Base-by-base conservation (phyloP, 164 flowering plant species). In the Cinnamomum chago region DNA sequence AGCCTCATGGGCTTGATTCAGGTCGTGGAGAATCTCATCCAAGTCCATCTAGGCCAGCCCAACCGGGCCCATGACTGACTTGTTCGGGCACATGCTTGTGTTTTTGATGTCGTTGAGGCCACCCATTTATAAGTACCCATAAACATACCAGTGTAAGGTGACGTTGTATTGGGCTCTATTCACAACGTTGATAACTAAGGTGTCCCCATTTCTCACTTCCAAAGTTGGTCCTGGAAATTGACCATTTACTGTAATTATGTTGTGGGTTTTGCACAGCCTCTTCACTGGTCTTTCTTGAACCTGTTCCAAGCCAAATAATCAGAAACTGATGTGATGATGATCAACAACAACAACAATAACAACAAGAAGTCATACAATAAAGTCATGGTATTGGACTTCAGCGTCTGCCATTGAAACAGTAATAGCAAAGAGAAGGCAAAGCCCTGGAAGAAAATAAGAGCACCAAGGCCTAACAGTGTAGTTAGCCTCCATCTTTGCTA, bases 191-290 rank as follows among this genome's bases (percentile, higher is more conserved):
- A 95, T 77, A 1, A 85, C 87, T 0, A 95, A 78, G 9, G 90
- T 89, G 81, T 95, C 99, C 2, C 97, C 99, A 71, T 93, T 87
- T 76, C 84, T 84, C 0, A 86, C 88, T 76, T 92, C 93, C 82
- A 95, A 68, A 22, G 97, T 90, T 3, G 97, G 97, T 0, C 97
- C 97, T 0, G 97, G 99, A 50, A 67, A 85, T 81, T 88, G 90
- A 33, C 97, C 99, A 35, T 95, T 95, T 33, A 95, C 97, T 2
- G 97, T 93, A 35, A 95, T 90, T 23, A 79, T 68, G 76, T 81
- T 87, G 51, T 79, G 88, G 66, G 96, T 85, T n/a, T 85, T 93
- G 94, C 97, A 95, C 90, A 93, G 90, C 93, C 97, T 95, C 93
- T 91, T 92, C 91, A 95, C 92, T 78, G 85, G 81, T 15, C 87